Conservation (phyloP, 495 filamentous ascomycete genomes). For the Lasiosphaeria ovina region DNA sequence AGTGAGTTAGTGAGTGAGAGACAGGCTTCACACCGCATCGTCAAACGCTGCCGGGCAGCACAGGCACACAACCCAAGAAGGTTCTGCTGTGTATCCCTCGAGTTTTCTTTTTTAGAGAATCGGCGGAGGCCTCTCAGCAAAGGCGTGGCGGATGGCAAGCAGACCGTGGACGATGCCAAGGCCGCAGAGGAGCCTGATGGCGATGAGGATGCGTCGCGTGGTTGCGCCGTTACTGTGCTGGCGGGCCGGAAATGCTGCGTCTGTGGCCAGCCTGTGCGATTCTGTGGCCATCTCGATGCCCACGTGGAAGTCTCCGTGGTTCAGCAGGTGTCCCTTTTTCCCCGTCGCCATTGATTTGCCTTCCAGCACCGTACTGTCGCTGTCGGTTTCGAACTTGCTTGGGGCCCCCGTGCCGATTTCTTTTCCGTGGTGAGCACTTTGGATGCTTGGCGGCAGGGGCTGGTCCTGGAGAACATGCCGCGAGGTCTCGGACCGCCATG, state of each 20-base stretch:
- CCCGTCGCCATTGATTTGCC: background rate
- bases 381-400: background rate
- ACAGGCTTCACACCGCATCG: too few relatives aligned
- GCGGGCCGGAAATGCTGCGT: background rate
- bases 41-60: too few relatives aligned
- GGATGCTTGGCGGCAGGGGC: too few relatives aligned
- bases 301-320: background rate
- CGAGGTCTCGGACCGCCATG: conserved; percentile 22
- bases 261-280: background rate
- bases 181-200: conserved; percentile 3
- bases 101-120: background rate
- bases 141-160: background rate
- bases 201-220: conserved; percentile 4
- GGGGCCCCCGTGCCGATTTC: background rate
- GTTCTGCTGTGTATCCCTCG: too few relatives aligned
- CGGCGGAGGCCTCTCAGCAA: background rate
- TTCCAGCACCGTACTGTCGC: background rate
- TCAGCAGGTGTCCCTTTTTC: background rate
- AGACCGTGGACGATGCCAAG: background rate
- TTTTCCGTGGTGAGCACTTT: background rate
- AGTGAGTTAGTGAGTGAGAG: background rate
- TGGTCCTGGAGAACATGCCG: background rate
- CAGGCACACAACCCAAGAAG: too few relatives aligned
- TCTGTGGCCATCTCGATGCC: background rate
- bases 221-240: background rate